Evolutionary conservation across 139 green algal genomes (phyloP), one percentile per base, ranked within the genome.

Genomic region (Astrephomene gubernaculifera): DNA sequence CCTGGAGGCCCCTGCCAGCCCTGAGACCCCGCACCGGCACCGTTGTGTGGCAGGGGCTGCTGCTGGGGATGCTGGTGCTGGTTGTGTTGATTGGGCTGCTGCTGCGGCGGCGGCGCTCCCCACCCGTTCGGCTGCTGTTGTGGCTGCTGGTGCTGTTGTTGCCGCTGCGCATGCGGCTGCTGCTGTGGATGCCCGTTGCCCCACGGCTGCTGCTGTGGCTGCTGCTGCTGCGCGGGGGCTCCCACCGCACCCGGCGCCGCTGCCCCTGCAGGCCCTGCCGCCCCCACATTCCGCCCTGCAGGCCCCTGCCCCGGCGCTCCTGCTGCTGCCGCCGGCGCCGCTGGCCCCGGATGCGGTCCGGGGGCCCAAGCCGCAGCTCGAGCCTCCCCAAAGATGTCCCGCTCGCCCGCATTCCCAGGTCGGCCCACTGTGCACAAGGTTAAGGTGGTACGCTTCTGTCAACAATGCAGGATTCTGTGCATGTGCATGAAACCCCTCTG

Each of bases 331-430:
- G 14, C 49, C 10, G 49, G 1, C 5, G 2, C 54, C 12, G 36
- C 10, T 27, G 54, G 27, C 19, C 49, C 72, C 52, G 36, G 54
- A 52, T 54, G 36, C 53, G 35, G 54, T 63, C 78, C 60, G 2
- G 78, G 61, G 7, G 31, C 41, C 86, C 78, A 86, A 4, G 86
- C 86, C 2, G 78, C 86, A 10, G 44, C n/a, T 0, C 86, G 43
- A 0, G 86, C 68, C 70, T 89, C 86, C 17, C 41, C 70, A 67
- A 86, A 86, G 35, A 89, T 79, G 19, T 89, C 86, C 10, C 86
- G 70, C 36, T 64, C 52, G 31, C 61, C 75, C 1, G 83, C 61
- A 19, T 52, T 43, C 25, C 49, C 54, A 0, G 57, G 68, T 31
- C 86, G 78, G 2, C 86, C 86, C 43, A 71, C 79, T 71, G 82